These are phyloP conservation scores for Tricholoma sp. DNA, from an alignment of 768 basidiomycete genomes.

Conservation along the genomic window DNA sequence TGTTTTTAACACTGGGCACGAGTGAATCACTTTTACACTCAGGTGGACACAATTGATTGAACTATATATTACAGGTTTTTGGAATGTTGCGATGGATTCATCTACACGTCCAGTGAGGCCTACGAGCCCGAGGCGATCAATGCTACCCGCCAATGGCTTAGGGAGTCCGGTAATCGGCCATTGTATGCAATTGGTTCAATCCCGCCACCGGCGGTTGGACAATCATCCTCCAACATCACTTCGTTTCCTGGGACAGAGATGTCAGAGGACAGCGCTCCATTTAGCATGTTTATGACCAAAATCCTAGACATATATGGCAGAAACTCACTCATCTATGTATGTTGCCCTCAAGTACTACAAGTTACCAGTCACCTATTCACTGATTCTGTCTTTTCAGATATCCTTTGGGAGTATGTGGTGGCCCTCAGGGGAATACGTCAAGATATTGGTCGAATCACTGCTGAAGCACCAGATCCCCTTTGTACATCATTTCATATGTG, in stretches of 20 bases:
- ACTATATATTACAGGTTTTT: background rate
- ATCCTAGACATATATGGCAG: slow-evolving; percentile 8
- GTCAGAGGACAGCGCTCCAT: background rate
- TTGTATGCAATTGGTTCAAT: slow-evolving; percentile 16
- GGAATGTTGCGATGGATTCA: slow-evolving; percentile 9
- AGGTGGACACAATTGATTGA: background rate
- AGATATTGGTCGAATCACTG: slow-evolving; percentile 13
- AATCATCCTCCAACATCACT: background rate
- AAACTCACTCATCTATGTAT: slow-evolving; percentile 17
- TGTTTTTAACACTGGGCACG: background rate
- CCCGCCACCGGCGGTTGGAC: slow-evolving; percentile 3
- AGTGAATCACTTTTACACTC: background rate
- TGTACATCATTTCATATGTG: slow-evolving; percentile 4
- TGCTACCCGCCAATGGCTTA: slow-evolving; percentile 12
- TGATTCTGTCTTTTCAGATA: background rate
- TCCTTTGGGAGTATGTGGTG: slow-evolving; percentile 12
- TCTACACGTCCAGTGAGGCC: slow-evolving; percentile 9
- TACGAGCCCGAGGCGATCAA: slow-evolving; percentile 15
- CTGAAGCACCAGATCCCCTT: slow-evolving; percentile 17
- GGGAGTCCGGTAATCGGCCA: slow-evolving; percentile 2
- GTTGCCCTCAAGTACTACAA: background rate
- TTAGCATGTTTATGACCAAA: slow-evolving; percentile 10
- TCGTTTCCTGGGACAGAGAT: background rate
- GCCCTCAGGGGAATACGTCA: slow-evolving; percentile 5
- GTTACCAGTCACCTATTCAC: background rate